A percentile compares a stretch with the other conserved stretches of the same genome.
Conservation (phyloP, 1,284 basidiomycete genomes). For the Ustilago cynodontis region DNA sequence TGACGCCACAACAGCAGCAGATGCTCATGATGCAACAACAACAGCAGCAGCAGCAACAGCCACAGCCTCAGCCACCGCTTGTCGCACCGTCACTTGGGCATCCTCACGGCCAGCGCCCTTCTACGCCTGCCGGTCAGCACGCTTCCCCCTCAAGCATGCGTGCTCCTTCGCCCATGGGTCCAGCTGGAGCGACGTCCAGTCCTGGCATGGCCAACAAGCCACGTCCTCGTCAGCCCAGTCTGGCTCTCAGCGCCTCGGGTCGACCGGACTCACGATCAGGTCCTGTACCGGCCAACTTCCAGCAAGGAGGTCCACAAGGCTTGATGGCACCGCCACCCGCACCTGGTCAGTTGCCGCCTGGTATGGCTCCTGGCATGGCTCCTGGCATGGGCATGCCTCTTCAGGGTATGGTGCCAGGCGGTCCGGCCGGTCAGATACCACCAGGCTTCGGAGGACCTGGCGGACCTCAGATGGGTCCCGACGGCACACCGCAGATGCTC, state of each 20-base stretch:
- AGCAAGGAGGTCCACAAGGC: slow-evolving; percentile 34
- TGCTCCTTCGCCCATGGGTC: slow-evolving; percentile 47
- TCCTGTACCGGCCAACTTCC: slow-evolving; percentile 31
- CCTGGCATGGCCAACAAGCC: slow-evolving; percentile 40
- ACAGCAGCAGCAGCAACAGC: slow-evolving; percentile 32
- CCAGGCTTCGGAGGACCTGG: slow-evolving; percentile 24
- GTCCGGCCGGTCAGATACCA: slow-evolving; percentile 29
- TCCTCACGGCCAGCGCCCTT: slow-evolving; percentile 44
- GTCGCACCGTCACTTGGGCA: slow-evolving; percentile 40
- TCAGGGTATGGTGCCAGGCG: slow-evolving; percentile 29
- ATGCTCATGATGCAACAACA: slow-evolving; percentile 33
- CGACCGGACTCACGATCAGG: slow-evolving; percentile 45
- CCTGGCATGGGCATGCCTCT: slow-evolving; percentile 17
- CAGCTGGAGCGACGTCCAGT: slow-evolving; percentile 35
- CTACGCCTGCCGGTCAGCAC: slow-evolving; percentile 40
- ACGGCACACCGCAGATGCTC: slow-evolving; percentile 28
- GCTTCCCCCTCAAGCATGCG: slow-evolving; percentile 50
- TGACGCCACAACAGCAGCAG: slow-evolving; percentile 47
- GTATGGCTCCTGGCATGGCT: slow-evolving; percentile 21
- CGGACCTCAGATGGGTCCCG: slow-evolving; percentile 29
- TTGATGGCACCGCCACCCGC: slow-evolving; percentile 54
- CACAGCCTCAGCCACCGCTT: slow-evolving; percentile 39
- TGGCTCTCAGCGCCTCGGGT: slow-evolving; percentile 37
- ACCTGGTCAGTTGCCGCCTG: slow-evolving; percentile 43
- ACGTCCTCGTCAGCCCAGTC: slow-evolving; percentile 44